Percentiles rank a stretch among this genome's conserved stretches.
Conservation (phyloP, 2,329 filamentous ascomycete species). For the Atkinsonella texensis region DNA sequence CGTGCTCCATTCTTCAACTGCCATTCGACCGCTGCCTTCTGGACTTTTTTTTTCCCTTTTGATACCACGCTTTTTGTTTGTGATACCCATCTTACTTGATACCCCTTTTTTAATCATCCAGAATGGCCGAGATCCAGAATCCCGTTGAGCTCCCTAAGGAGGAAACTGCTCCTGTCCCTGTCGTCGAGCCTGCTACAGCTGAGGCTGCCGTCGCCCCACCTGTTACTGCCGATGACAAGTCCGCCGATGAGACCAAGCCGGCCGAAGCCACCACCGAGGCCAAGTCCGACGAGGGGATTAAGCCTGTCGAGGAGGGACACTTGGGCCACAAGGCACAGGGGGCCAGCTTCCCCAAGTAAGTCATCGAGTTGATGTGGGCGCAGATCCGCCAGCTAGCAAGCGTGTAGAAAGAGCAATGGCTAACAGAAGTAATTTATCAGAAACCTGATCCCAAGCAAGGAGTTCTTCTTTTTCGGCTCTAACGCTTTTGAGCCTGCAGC, state of each 20-base stretch:
- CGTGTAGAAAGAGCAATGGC: fast-evolving
- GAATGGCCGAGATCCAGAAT: constrained; percentile 66
- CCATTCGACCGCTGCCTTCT: constrained; percentile 19
- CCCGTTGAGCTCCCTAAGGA: constrained; percentile 38
- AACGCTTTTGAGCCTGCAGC: constrained; percentile 64
- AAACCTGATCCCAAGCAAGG: constrained; percentile 83
- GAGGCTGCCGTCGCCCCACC: constrained; percentile 25
- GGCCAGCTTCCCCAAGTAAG: constrained; percentile 76
- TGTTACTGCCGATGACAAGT: constrained; percentile 26
- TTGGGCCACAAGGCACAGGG: constrained; percentile 85
- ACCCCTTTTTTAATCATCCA: constrained; percentile 29
- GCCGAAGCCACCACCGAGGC: constrained; percentile 24
- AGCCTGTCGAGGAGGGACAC: constrained; percentile 69
- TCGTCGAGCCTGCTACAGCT: constrained; percentile 12
- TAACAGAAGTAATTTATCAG: constrained; percentile 30
- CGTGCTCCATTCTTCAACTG: constrained; percentile 15
- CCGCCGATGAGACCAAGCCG: constrained; percentile 24
- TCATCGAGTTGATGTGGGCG: constrained; percentile 3
- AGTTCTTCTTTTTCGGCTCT: constrained; percentile 77
- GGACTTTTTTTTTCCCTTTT: constrained; percentile 25
- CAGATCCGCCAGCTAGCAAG: not conserved
- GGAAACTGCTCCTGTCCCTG: constrained; percentile 32
- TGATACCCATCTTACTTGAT: constrained; percentile 38
- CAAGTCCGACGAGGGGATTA: constrained; percentile 37
- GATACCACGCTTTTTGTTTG: constrained; percentile 31